Conservation (phyloP, 129 eudicot species). For the Apium graveolens region DNA sequence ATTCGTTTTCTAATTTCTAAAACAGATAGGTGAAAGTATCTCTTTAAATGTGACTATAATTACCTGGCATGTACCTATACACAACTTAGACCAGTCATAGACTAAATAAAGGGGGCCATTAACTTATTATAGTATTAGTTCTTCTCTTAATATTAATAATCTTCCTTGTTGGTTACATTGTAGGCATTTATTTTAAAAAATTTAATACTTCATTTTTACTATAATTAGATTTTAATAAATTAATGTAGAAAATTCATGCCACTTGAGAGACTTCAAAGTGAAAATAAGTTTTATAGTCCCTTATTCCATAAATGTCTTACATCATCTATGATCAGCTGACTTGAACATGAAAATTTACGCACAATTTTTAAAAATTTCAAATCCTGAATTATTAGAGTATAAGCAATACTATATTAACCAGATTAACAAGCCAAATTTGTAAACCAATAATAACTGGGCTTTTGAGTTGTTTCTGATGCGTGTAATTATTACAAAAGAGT, state of each 20-base stretch:
- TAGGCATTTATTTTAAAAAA: not conserved
- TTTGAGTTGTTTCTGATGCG: too few relatives aligned
- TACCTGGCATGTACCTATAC: too few relatives aligned
- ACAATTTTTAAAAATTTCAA: not conserved
- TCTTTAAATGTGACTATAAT: too few relatives aligned
- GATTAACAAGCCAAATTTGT: not conserved
- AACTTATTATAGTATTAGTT: too few relatives aligned
- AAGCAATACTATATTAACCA: not conserved
- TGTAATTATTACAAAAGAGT: too few relatives aligned
- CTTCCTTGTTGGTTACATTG: not conserved
- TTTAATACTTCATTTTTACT: too few relatives aligned
- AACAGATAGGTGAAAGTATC: too few relatives aligned
- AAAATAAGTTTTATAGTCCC: not conserved
- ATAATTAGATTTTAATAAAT: too few relatives aligned
- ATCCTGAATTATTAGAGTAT: not conserved
- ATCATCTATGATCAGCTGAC: not conserved
- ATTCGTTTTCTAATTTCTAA: not conserved
- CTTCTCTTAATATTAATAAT: not conserved
- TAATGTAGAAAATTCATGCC: not conserved
- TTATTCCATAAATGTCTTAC: not conserved
- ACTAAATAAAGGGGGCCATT: not conserved
- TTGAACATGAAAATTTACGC: not conserved
- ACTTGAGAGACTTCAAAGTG: not conserved
- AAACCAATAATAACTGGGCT: not conserved
- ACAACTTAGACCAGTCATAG: too few relatives aligned